A percentile compares a stretch with the other conserved stretches of the same genome.
Evolutionary conservation across 768 basidiomycete genomes (phyloP).

Genomic region (Suillus brevipes): DNA sequence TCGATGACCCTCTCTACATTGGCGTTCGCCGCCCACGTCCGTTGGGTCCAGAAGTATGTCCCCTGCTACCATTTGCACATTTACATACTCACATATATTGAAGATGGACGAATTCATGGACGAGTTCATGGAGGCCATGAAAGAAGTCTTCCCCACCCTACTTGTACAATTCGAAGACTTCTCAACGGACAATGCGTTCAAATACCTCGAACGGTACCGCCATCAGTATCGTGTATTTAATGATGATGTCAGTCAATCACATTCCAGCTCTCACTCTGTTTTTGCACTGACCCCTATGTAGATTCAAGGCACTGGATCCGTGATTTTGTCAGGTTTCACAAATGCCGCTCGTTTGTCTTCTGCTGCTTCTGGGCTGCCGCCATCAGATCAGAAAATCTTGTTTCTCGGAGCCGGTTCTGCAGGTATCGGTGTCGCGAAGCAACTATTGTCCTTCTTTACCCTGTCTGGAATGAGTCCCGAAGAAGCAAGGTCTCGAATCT

Average conservation of each 20-base stretch:
- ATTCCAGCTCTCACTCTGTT: neutral
- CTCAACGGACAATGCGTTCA: conserved; percentile 77
- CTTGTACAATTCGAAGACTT: conserved; percentile 80
- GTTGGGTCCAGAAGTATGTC: conserved; percentile 40
- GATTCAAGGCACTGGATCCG: conserved; percentile 76
- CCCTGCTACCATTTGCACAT: conserved; percentile 3
- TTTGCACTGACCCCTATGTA: conserved; percentile 21
- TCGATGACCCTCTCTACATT: conserved; percentile 75
- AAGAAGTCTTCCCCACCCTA: conserved; percentile 61
- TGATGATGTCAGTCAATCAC: conserved; percentile 57
- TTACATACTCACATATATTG: conserved; percentile 2
- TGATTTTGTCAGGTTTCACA: conserved; percentile 73
- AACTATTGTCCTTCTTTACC: conserved; percentile 49
- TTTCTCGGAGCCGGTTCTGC: conserved; percentile 59
- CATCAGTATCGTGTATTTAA: conserved; percentile 63
- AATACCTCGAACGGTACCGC: conserved; percentile 65
- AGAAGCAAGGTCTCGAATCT: conserved; percentile 67
- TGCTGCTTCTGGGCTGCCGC: conserved; percentile 39
- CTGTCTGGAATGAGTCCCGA: conserved; percentile 59
- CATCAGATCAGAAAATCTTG: conserved; percentile 54
- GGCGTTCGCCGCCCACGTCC: conserved; percentile 63
- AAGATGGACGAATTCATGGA: conserved; percentile 77
- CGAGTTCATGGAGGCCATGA: conserved; percentile 71
- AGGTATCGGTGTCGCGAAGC: conserved; percentile 56
- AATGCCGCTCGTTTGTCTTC: conserved; percentile 68